These are phyloP conservation scores for Platanus orientalis DNA, from an alignment of 164 flowering plant species.

Conservation along the genomic window DNA sequence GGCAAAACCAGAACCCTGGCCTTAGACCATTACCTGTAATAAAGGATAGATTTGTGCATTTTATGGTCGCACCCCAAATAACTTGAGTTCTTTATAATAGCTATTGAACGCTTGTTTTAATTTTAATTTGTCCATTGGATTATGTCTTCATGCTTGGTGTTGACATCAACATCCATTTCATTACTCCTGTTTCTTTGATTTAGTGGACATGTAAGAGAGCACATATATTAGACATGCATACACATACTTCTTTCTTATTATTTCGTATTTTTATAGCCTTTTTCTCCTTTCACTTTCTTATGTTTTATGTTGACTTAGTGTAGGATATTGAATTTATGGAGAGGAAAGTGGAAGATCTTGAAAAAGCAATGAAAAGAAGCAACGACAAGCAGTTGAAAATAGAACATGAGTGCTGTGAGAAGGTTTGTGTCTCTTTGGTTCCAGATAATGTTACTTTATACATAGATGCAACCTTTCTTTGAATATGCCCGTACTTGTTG, in stretches of 20 bases:
- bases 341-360: conserved; percentile 82
- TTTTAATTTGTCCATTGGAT: neutral
- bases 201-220: too few species aligned
- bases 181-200: neutral
- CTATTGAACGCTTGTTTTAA: too few species aligned
- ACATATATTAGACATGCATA: neutral
- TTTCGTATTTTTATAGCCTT: too few species aligned
- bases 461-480: neutral
- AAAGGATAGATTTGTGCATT: too few species aligned
- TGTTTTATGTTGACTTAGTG: conserved; percentile 7
- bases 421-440: conserved; percentile 36
- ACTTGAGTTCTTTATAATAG: too few species aligned
- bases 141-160: neutral
- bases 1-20: too few species aligned
- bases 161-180: neutral
- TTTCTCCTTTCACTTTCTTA: neutral
- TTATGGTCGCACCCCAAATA: too few species aligned
- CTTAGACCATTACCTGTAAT: too few species aligned
- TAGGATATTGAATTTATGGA: conserved; percentile 93
- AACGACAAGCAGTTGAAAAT: conserved; percentile 93
- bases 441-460: neutral
- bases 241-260: neutral
- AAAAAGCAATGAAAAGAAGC: conserved; percentile 99
- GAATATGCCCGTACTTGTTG: neutral
- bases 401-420: conserved; percentile 75